A percentile compares a stretch with the other conserved stretches of the same genome.
Conservation (phyloP, 805 yeast species). For the Schwanniomyces yamadae region DNA sequence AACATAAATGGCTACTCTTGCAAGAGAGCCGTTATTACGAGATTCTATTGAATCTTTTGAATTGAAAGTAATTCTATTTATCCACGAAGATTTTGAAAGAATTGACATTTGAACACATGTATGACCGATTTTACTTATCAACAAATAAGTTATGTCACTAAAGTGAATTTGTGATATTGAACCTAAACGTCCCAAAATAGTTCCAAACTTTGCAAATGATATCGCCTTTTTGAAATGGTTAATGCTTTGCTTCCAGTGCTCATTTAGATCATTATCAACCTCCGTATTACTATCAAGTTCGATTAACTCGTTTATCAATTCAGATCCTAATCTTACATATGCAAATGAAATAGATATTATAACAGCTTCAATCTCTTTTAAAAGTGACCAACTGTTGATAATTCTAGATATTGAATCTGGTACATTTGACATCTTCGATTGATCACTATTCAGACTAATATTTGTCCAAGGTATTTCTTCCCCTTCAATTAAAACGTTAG, state of each 20-base stretch:
- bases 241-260: slow-evolving; percentile 38
- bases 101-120: slow-evolving; percentile 39
- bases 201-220: slow-evolving; percentile 27
- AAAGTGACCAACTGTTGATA: slow-evolving; percentile 34
- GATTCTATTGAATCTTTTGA: slow-evolving; percentile 19
- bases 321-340: slow-evolving; percentile 35
- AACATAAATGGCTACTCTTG: slow-evolving; percentile 44
- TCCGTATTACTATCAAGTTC: slow-evolving; percentile 17
- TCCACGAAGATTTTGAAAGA: slow-evolving; percentile 38
- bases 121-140: slow-evolving; percentile 25
- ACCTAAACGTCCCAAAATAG: slow-evolving; percentile 5
- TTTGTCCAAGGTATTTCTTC: slow-evolving; percentile 18
- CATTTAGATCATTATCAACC: slow-evolving; percentile 16
- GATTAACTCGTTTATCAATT: slow-evolving; percentile 35
- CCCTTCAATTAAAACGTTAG: slow-evolving; percentile 3
- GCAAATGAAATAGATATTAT: slow-evolving; percentile 24
- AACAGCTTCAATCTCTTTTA: slow-evolving; percentile 28
- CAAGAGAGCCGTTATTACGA: slow-evolving; percentile 38
- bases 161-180: slow-evolving; percentile 4
- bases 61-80: slow-evolving; percentile 25
- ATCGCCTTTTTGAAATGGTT: slow-evolving; percentile 31
- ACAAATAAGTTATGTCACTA: slow-evolving; percentile 10
- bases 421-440: background rate
- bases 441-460: background rate
- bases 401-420: no score